Percentiles rank a stretch among this genome's conserved stretches.
Conservation (phyloP, 2,329 filamentous ascomycete genomes). For the Dactylella cylindrospora region DNA sequence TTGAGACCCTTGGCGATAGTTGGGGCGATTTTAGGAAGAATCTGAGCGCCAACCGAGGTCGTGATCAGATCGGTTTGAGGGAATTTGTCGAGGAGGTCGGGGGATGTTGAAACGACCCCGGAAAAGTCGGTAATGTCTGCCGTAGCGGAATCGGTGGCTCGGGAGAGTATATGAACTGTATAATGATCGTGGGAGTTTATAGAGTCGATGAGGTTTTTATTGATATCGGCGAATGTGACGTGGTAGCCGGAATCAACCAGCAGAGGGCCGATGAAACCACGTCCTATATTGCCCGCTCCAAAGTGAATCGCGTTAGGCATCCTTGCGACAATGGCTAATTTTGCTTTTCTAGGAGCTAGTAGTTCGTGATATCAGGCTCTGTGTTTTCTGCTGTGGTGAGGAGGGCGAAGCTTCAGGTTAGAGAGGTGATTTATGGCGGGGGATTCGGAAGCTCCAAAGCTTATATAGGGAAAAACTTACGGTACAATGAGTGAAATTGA, state of each 20-base stretch:
- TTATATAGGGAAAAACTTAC: too few relatives aligned
- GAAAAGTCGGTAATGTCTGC: constrained; percentile 93
- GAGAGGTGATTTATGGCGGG: too few relatives aligned
- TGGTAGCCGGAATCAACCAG: constrained; percentile 93
- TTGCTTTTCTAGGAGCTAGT: too few relatives aligned
- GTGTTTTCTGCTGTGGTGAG: too few relatives aligned
- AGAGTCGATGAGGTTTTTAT: constrained; percentile 75
- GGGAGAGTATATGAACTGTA: constrained; percentile 61
- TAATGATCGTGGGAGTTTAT: constrained; percentile 77
- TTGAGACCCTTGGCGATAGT: constrained; percentile 94
- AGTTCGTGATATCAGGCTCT: too few relatives aligned
- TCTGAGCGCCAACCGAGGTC: constrained; percentile 93
- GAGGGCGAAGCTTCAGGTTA: too few relatives aligned
- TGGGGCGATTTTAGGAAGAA: constrained; percentile 93
- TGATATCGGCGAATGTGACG: constrained; percentile 94
- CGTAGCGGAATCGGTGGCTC: constrained; percentile 49
- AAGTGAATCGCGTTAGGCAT: constrained; percentile 68
- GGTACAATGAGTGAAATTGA: too few relatives aligned
- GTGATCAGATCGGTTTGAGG: constrained; percentile 86
- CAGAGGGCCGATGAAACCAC: constrained; percentile 86
- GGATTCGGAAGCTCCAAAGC: too few relatives aligned
- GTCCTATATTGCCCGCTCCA: constrained; percentile 82
- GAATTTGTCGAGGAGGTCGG: constrained; percentile 85
- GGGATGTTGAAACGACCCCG: constrained; percentile 88
- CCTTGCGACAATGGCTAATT: too few relatives aligned